A percentile compares a stretch with the other conserved stretches of the same genome.
Conservation (phyloP, 169 alveolate species). For the Cryptosporidium felis region DNA sequence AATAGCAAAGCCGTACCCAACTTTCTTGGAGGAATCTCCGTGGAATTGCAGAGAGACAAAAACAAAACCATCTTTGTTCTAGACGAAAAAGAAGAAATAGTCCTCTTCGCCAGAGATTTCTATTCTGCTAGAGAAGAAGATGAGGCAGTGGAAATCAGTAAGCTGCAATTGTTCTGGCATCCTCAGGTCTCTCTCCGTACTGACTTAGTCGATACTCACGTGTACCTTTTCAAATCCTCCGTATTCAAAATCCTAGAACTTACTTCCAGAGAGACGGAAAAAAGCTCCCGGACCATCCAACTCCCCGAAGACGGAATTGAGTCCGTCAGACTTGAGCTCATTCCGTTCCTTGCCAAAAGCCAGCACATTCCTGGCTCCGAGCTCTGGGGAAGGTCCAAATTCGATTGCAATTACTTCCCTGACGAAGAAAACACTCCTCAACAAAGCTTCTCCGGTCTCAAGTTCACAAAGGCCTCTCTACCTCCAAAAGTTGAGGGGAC, state of each 20-base stretch:
- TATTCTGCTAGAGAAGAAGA: conserved; percentile 58
- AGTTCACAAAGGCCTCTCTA: conserved; percentile 18
- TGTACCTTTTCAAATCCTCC: conserved; percentile 53
- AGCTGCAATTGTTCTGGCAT: conserved; percentile 60
- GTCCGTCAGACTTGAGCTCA: conserved; percentile 33
- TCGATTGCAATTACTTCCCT: conserved; percentile 38
- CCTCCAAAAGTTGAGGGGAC: conserved; percentile 63
- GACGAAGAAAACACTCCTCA: conserved; percentile 9
- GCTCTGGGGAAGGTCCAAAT: conserved; percentile 62
- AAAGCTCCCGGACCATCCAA: conserved; percentile 2
- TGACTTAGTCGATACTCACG: conserved; percentile 28
- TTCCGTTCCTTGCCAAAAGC: conserved; percentile 51
- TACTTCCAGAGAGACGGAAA: no score
- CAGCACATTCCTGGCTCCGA: conserved; percentile 69
- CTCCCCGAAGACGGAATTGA: conserved; percentile 68
- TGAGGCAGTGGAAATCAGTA: conserved; percentile 16
- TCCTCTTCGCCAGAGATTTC: conserved; percentile 25
- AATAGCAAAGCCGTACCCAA: conserved; percentile 5
- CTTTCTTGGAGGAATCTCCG: conserved; percentile 36
- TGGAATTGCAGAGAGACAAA: conserved; percentile 42
- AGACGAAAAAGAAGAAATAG: conserved; percentile 26
- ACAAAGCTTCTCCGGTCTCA: not conserved
- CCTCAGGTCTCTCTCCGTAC: conserved; percentile 29
- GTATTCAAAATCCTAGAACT: conserved; percentile 22
- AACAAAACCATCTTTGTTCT: conserved; percentile 29